Evolutionary conservation across 352 stramenopile genomes (phyloP).

Genomic region (Phytopythium chamaehyphon): DNA sequence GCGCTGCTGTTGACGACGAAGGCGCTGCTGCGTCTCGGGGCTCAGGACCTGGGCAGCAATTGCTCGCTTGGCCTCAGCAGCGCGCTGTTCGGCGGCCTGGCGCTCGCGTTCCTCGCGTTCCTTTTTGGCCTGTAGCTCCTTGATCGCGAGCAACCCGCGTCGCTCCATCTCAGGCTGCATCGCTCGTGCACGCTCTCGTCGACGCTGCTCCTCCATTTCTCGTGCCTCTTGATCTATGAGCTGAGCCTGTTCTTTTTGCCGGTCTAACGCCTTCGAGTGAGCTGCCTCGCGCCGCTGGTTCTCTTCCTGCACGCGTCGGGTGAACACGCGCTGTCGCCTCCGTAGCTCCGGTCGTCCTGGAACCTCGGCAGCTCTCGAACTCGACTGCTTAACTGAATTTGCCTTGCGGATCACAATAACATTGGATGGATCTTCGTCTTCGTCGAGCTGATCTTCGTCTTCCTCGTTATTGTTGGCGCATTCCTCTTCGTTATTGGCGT

Average conservation of each 20-base stretch:
- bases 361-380: neutral
- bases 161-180: slow-evolving; percentile 32
- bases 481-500: neutral
- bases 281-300: slow-evolving; percentile 31
- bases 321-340: slow-evolving; percentile 36
- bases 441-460: neutral
- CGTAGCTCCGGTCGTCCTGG: slow-evolving; percentile 25
- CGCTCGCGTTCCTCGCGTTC: slow-evolving; percentile 36
- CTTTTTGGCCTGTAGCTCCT: slow-evolving; percentile 42
- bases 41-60: slow-evolving; percentile 32
- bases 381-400: neutral
- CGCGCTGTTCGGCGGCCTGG: slow-evolving; percentile 21
- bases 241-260: slow-evolving; percentile 21
- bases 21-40: slow-evolving; percentile 32
- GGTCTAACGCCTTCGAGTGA: slow-evolving; percentile 14
- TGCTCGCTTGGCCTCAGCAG: slow-evolving; percentile 24
- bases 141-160: slow-evolving; percentile 30
- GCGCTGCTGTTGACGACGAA: slow-evolving; percentile 5
- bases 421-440: slow-evolving; percentile 2
- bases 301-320: slow-evolving; percentile 29
- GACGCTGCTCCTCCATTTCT: slow-evolving; percentile 25
- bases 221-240: slow-evolving; percentile 19
- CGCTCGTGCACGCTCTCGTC: slow-evolving; percentile 17
- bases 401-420: slow-evolving; percentile 13
- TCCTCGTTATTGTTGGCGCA: neutral